phyloP scores from a whole-genome alignment of 805 yeast genomes.

The Yamadazyma sp. region DNA sequence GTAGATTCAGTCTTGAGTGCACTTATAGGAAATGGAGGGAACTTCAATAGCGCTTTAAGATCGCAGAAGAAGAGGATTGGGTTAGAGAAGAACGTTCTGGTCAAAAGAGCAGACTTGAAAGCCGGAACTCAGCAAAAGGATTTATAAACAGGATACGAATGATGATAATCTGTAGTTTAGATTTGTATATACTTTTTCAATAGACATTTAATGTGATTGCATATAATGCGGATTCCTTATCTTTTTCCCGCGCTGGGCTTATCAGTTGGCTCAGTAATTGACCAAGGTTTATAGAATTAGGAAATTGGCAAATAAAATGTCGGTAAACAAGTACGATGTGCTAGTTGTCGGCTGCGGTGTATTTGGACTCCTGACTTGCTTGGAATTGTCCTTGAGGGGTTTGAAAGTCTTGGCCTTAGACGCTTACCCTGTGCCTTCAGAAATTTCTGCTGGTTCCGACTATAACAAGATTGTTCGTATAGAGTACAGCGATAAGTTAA shows the following conservation, averaged over 20 bases:
- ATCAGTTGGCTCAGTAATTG: too few species aligned
- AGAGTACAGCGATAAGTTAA: conserved; percentile 20
- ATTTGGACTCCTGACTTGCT: conserved; percentile 47
- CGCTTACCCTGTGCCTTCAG: conserved; percentile 33
- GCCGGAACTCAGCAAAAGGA: too few species aligned
- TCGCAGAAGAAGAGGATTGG: conserved; percentile 24
- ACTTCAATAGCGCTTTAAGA: conserved; percentile 27
- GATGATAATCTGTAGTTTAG: too few species aligned
- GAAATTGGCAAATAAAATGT: too few species aligned
- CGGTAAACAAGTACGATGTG: conserved; percentile 7
- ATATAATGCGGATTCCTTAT: too few species aligned
- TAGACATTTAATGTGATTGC: too few species aligned
- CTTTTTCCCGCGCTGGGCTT: too few species aligned
- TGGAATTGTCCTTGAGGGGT: conserved; percentile 33
- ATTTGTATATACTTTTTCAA: too few species aligned
- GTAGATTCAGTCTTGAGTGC: conserved; percentile 13
- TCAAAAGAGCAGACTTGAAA: conserved; percentile 26
- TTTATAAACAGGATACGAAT: too few species aligned
- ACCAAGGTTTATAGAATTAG: too few species aligned
- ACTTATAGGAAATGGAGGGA: conserved; percentile 26
- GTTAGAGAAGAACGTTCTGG: conserved; percentile 19
- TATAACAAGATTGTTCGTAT: conserved; percentile 27
- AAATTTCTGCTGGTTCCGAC: conserved; percentile 41
- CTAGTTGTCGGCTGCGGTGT: conserved; percentile 45
- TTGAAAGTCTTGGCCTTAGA: conserved; percentile 19